phyloP scores from a whole-genome alignment of 176 grass and related monocot genomes.

The Musa schizocarpa region DNA sequence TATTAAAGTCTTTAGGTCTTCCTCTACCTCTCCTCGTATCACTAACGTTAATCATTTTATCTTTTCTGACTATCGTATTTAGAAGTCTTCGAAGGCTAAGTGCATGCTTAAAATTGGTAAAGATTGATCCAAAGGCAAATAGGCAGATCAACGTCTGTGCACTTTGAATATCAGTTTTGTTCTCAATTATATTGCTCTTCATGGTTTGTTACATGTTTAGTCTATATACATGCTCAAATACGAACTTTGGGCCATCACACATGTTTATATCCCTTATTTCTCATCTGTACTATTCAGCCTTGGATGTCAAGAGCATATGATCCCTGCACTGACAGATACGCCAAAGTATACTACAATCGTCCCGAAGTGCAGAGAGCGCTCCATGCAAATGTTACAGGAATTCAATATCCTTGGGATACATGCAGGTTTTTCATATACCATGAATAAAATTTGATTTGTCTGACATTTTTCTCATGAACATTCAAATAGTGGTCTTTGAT shows the following conservation, averaged over 20 bases:
- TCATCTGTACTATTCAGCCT: slow-evolving; percentile 37
- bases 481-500: not conserved
- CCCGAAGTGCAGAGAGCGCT: slow-evolving; percentile 84
- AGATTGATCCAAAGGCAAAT: too few relatives aligned
- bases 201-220: too few relatives aligned
- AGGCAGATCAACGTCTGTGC: too few relatives aligned
- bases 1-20: too few relatives aligned
- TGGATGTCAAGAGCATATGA: slow-evolving; percentile 98
- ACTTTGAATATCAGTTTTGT: too few relatives aligned
- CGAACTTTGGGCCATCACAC: too few relatives aligned
- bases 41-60: too few relatives aligned
- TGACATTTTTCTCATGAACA: not conserved
- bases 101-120: too few relatives aligned
- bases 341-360: slow-evolving; percentile 70
- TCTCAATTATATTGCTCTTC: slow-evolving; percentile 5
- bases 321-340: slow-evolving; percentile 85
- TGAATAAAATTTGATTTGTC: not conserved
- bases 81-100: too few relatives aligned
- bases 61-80: too few relatives aligned
- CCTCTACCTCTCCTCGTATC: too few relatives aligned
- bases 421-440: slow-evolving; percentile 53
- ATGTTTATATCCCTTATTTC: slow-evolving; percentile 15
- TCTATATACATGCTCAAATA: too few relatives aligned
- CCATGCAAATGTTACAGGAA: slow-evolving; percentile 79
- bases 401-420: slow-evolving; percentile 79